Evolutionary conservation across 345 rosid genomes (phyloP).

Genomic region (Populus ilicifolia): DNA sequence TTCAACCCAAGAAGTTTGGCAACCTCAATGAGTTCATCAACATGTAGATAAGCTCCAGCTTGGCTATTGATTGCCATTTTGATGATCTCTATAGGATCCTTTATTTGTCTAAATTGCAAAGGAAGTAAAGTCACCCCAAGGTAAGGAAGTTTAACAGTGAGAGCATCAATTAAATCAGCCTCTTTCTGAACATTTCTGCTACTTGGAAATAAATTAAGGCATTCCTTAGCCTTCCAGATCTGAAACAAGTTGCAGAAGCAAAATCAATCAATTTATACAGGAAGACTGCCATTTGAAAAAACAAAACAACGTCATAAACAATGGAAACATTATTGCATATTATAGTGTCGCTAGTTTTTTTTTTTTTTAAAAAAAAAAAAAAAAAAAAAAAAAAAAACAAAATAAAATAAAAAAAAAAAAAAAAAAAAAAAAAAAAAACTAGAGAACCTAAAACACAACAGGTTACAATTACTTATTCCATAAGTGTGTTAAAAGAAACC

Average conservation of each 20-base stretch:
- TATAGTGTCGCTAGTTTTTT: background rate
- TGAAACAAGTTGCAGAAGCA: slow-evolving; percentile 34
- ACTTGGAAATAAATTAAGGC: slow-evolving; percentile 71
- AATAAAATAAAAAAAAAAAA: too few relatives aligned
- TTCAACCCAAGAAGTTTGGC: slow-evolving; percentile 91
- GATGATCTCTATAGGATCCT: slow-evolving; percentile 92
- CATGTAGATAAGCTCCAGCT: slow-evolving; percentile 85
- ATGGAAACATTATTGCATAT: background rate
- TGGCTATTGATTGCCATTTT: slow-evolving; percentile 88
- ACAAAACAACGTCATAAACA: background rate
- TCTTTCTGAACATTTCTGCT: slow-evolving; percentile 82
- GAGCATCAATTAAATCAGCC: slow-evolving; percentile 75
- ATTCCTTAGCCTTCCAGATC: slow-evolving; percentile 99
- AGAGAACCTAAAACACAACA: background rate
- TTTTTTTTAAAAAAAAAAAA: too few relatives aligned
- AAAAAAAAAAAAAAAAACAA: too few relatives aligned
- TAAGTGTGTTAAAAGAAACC: background rate
- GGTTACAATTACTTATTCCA: background rate
- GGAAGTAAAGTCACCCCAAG: slow-evolving; percentile 92
- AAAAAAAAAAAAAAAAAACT: background rate
- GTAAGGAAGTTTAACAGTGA: slow-evolving; percentile 82
- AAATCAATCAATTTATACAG: slow-evolving; percentile 2
- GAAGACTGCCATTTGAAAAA: background rate
- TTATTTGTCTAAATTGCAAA: slow-evolving; percentile 88
- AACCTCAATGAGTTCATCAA: slow-evolving; percentile 86